Evolutionary conservation across 2,329 filamentous ascomycete genomes (phyloP).

Genomic region (Blastomyces silverae): DNA sequence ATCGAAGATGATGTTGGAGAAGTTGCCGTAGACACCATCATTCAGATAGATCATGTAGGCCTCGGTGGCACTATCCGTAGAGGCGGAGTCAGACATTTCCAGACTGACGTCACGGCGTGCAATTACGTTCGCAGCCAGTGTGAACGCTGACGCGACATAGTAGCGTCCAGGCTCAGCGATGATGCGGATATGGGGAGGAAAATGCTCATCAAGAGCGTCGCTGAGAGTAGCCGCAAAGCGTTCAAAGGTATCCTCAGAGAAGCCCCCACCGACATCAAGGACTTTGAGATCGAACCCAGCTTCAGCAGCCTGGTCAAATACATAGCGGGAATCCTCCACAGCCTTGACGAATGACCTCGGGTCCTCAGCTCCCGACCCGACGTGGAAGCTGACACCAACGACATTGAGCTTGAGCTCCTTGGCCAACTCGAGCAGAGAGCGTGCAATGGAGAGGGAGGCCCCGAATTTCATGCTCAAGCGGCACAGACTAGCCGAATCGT

Average conservation of each 20-base stretch:
- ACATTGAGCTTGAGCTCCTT: constrained; percentile 80
- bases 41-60: constrained; percentile 98
- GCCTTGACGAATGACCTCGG: constrained; percentile 87
- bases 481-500: constrained; percentile 91
- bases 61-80: constrained; percentile 53
- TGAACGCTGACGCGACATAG: constrained; percentile 91
- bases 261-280: constrained; percentile 90
- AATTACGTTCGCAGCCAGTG: constrained; percentile 90
- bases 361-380: constrained; percentile 92
- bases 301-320: constrained; percentile 76
- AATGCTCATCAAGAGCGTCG: constrained; percentile 75
- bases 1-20: constrained; percentile 98
- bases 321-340: constrained; percentile 75
- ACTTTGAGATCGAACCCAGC: constrained; percentile 77
- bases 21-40: constrained; percentile 96
- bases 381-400: constrained; percentile 94
- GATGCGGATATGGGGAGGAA: constrained; percentile 73
- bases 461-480: constrained; percentile 97
- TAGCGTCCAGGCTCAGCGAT: constrained; percentile 96
- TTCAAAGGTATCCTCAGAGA: constrained; percentile 85
- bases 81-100: constrained; percentile 20
- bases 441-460: constrained; percentile 74
- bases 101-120: constrained; percentile 71
- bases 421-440: constrained; percentile 69
- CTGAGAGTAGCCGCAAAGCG: constrained; percentile 76